Evolutionary conservation across 2,329 filamentous ascomycete species (phyloP).

Genomic region (Fusarium sp.): DNA sequence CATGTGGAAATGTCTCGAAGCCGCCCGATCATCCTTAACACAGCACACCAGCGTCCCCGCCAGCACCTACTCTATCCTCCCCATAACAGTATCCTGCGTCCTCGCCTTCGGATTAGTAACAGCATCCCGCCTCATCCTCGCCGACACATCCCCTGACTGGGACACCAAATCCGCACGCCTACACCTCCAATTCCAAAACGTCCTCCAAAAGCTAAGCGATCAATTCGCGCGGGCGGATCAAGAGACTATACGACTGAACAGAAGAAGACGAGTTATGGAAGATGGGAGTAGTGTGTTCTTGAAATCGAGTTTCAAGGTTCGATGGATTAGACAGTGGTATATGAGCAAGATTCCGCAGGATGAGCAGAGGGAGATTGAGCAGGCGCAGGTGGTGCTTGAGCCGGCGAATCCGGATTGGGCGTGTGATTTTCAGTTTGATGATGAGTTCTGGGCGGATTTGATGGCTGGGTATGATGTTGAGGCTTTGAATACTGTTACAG

Average conservation of each 20-base stretch:
- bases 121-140: constrained; percentile 50
- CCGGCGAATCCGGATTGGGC: constrained; percentile 34
- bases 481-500: neutral
- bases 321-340: constrained; percentile 57
- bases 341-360: constrained; percentile 37
- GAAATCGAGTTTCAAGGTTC: constrained; percentile 51
- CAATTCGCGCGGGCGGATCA: constrained; percentile 49
- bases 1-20: constrained; percentile 53
- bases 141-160: constrained; percentile 52
- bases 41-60: constrained; percentile 44
- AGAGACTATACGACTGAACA: constrained; percentile 36
- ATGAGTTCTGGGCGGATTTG: constrained; percentile 46
- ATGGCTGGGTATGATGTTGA: constrained; percentile 40
- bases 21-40: constrained; percentile 43
- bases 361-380: constrained; percentile 16
- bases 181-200: constrained; percentile 48
- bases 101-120: constrained; percentile 52
- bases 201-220: constrained; percentile 46
- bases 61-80: constrained; percentile 43
- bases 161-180: constrained; percentile 48
- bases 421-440: constrained; percentile 44
- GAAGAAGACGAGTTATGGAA: constrained; percentile 44
- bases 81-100: constrained; percentile 46
- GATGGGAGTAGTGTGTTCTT: constrained; percentile 48
- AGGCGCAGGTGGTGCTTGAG: constrained; percentile 8